Base-by-base conservation (phyloP, 371 early-diverging fungal species). In the Encephalitozoon hellem region DNA sequence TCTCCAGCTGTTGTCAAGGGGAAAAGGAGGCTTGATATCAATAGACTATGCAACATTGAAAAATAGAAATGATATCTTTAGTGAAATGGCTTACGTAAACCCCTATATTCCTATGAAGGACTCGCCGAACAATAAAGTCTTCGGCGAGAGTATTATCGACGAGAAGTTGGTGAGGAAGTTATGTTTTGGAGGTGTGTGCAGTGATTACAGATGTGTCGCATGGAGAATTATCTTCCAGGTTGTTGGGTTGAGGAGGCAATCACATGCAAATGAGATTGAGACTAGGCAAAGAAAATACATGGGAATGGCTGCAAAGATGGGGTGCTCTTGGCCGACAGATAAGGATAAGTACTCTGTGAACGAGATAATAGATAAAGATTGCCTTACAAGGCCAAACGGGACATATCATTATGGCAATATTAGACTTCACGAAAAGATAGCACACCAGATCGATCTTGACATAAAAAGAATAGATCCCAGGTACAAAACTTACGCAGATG, bases 391-490 rank as follows among this genome's bases (percentile, higher is more conserved):
- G 9, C 32, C 5, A 12, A 28, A 51, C 2, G n/a, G 4, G 12
- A 47, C 2, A n/a, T n/a, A 65, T 41, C 42, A 41, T 65, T 15
- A 65, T n/a, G 23, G 9, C 34, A 34, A 34, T 1, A 23, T 70
- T 42, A 15, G 15, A 18, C 54, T 78, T 18, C 25, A 32, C 21
- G 39, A 28, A 38, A 49, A 53, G 53, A 53, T 77, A 28, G 26
- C 66, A 11, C 76, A 81, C 28, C 81, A 83, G 63, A 83, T 81
- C 18, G 49, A 77, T 25, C 78, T 81, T 54, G 82, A 81, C 59
- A 71, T 81, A 18, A 51, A 53, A 51, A 72, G 81, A 47, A 64
- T 81, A 42, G 52, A 43, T 21, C 21, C n/a, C 18, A 42, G 47
- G 55, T 65, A 75, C 26, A 65, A 32, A 64, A 67, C 8, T 12